These are phyloP conservation scores for Cadophora malorum DNA, from an alignment of 2,329 filamentous ascomycete species.

Conservation along the genomic window DNA sequence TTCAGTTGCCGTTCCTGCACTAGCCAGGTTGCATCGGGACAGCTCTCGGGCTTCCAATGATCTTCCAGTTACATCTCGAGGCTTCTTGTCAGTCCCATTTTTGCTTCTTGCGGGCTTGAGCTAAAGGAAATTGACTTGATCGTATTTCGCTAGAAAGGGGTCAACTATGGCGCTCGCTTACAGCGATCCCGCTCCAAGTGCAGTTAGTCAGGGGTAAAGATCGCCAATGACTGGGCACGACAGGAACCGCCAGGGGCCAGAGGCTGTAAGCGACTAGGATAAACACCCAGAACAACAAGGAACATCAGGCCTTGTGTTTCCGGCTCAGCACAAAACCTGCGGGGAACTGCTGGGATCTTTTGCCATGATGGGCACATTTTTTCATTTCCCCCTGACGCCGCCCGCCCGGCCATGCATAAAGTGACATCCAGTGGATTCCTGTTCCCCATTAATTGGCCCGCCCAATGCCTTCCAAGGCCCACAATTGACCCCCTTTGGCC, in stretches of 20 bases:
- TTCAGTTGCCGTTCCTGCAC: constrained; percentile 16
- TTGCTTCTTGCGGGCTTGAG: neutral
- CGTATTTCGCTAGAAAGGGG: constrained; percentile 26
- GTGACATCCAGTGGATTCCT: constrained; percentile 1
- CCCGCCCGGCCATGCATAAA: neutral
- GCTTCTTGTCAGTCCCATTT: neutral
- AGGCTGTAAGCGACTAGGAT: neutral
- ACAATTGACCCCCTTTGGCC: neutral
- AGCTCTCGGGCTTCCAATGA: neutral
- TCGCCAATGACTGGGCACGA: constrained; percentile 14
- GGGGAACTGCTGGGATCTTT: constrained; percentile 16
- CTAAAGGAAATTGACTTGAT: constrained; percentile 29
- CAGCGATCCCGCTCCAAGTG: constrained; percentile 7
- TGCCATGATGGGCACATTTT: constrained; percentile 3
- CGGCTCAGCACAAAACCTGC: constrained; percentile 9
- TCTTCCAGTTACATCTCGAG: neutral
- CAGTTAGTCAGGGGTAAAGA: constrained; percentile 21
- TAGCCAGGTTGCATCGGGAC: constrained; percentile 3
- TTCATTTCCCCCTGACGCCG: constrained; percentile 24
- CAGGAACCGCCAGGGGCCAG: constrained; percentile 1
- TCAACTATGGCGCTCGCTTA: constrained; percentile 19
- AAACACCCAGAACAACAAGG: neutral
- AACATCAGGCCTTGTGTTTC: constrained; percentile 1
- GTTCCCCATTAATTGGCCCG: constrained; percentile 2
- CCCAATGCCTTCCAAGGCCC: neutral